Evolutionary conservation across 768 basidiomycete genomes (phyloP), one percentile per base, ranked within the genome.

Genomic region (Collybiopsis luxurians): DNA sequence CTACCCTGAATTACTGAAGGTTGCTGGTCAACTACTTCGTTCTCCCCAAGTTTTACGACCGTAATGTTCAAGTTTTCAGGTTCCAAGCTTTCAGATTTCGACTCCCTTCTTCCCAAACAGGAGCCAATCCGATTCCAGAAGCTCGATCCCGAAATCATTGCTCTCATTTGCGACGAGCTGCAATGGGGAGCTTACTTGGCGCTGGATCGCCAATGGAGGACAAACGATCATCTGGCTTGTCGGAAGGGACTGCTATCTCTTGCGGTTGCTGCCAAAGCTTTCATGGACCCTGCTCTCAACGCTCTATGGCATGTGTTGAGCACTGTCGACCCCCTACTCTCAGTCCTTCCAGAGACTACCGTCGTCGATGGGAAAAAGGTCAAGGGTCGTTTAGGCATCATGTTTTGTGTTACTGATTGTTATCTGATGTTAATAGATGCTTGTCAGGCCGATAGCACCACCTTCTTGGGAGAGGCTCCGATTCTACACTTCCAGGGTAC

Each of bases 201-300:
- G 36, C 50, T 51, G 13, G 50, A 51, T 39, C 50, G 34, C 19
- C 50, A 39, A 51, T 39, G 31, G 24, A 31, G 50, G n/a, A 51
- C 36, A 12, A 40, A 15, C 4, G 23, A 36, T 4, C 36, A 51
- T 26, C 50, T 51, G 31, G 50, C 50, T 51, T 34, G 23, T 39
- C 50, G 50, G 24, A 34, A 51, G 36, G 50, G 50, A 11, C 50
- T 51, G 0, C 34, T 51, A 13, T 39, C 36, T 39, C 36, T 51
- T 51, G 50, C 31, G 15, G 19, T 51, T 17, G 23, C 50, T 34
- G 31, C 50, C 23, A 51, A 51, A 26, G 50, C 36, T 36, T 51
- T 51, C 24, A n/a, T 39, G 11, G 50, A 51, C 19, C 50, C 50
- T 31, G 50, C 34, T 51, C 50, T 51, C n/a, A 39, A 51, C 36